Conservation (phyloP, 1,139 yeast genomes). For the Ashbya aceris region DNA sequence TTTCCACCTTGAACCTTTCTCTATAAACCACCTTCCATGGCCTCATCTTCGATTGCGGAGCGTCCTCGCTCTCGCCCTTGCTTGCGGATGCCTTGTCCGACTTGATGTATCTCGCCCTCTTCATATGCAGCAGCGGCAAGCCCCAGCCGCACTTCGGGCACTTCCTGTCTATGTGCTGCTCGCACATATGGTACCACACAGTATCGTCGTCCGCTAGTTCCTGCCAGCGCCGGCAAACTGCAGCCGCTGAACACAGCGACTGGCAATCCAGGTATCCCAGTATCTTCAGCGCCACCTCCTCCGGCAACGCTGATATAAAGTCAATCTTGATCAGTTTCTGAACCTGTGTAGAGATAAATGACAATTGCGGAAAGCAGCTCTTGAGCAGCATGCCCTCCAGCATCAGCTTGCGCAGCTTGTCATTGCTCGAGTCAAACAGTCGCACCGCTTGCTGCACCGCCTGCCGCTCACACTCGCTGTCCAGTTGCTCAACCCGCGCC, state of each 20-base stretch:
- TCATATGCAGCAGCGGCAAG: conserved; percentile 80
- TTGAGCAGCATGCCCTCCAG: conserved; percentile 77
- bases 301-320: conserved; percentile 75
- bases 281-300: conserved; percentile 75
- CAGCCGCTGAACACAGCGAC: conserved; percentile 87
- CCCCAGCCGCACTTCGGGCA: conserved; percentile 99
- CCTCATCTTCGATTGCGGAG: conserved; percentile 35
- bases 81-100: conserved; percentile 5
- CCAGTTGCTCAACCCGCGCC: conserved; percentile 67
- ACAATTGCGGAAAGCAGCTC: conserved; percentile 91
- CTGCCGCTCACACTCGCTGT: conserved; percentile 63
- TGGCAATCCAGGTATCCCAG: conserved; percentile 85
- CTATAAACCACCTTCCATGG: conserved; percentile 96
- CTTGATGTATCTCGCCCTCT: conserved; percentile 42
- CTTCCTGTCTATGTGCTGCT: conserved; percentile 92
- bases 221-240: conserved; percentile 82
- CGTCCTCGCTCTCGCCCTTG: conserved; percentile 10
- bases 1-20: conserved; percentile 82
- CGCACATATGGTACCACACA: conserved; percentile 98
- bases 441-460: conserved; percentile 45
- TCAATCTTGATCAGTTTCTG: conserved; percentile 76
- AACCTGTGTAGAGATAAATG: conserved; percentile 73
- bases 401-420: conserved; percentile 46
- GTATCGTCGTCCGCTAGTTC: conserved; percentile 87
- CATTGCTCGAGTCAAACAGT: conserved; percentile 41